Base-by-base conservation (phyloP, 352 stramenopile genomes). In the Saprolegnia diclina region DNA sequence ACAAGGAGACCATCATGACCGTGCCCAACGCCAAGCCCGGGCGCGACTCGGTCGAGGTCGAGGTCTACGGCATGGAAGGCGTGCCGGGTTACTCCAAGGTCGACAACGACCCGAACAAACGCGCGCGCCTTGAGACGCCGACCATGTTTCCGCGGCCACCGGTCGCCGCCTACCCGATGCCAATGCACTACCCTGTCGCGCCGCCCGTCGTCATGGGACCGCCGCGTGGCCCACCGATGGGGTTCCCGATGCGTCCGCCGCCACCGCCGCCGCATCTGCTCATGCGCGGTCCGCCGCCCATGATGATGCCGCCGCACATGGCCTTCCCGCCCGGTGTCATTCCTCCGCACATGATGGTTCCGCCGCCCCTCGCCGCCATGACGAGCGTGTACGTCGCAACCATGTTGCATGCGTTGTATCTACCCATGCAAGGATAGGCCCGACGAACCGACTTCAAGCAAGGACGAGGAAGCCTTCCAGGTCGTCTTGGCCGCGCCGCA, bases 11-110 rank as follows among this genome's bases (percentile, higher is more conserved):
- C 38, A 81, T 96, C 46, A 76, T 79, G 52, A 81, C 73, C 37
- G 87, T 97, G 26, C 89, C 87, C 1, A 95, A 96, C 59, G 89
- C 89, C 50, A 96, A 95, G 53, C 74, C 83, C 19, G 90, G 86
- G 11, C 79, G 79, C 26, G 87, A 94, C 45, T 92, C 82, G 54
- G 75, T 87, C 6, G 85, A 95, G 0, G 67, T 94, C 1, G 89
- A 96, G 68, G 88, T 97, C 42, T 97, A 94, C 66, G 90, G 90
- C 72, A 95, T 97, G 84, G 82, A 95, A 74, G 87, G 88, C 40
- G 80, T 94, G 9, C 87, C 87, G 44, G 78, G 76, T 65, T 79
- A 87, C 71, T 24, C 35, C 29, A 67, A 35, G 29, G 66, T 54
- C 63, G 46, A 72, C 29, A 74, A 70, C 13, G 63, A 70, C 35